Evolutionary conservation across 148 eudicot species (phyloP), one percentile per base, ranked within the genome.

Genomic region (Polygonum aviculare): DNA sequence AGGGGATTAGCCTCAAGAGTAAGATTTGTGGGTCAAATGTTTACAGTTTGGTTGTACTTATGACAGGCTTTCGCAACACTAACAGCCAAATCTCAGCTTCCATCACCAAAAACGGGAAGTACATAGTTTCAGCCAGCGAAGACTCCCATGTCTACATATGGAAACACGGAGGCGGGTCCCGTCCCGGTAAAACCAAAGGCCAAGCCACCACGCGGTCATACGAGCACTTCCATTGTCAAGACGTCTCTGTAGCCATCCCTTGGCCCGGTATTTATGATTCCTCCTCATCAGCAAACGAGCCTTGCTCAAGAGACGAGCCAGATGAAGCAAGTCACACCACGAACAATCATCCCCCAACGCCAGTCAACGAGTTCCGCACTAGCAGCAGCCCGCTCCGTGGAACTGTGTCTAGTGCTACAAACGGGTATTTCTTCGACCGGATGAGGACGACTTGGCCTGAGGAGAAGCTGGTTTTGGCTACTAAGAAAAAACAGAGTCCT

Each of bases 51-150:
- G 35, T 44, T 47, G 15, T 9, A 19, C 21, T 1, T 67, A 15
- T 67, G 74, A 72, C 82, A 93, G 98, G 98, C 51, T 91, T 93
- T 71, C 91, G 88, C 54, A 94, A 94, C 85, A 79, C 97, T 36
- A 90, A 84, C 83, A 94, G 98, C 86, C 98, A 91, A 83, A 94
- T 94, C n/a, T 87, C 97, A 15, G 94, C 97, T 9, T 87, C 94
- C 59, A 62, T 88, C 55, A 80, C 97, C 18, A 83, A 94, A 33
- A 87, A 91, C 26, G 94, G 98, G 16, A 94, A 87, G 78, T 86
- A 94, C 67, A 89, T 90, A 76, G 85, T 94, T 21, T 87, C 88
- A 69, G 98, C 98, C 38, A 94, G 98, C 72, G 97, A 94, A 82
- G 98, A 91, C 79, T 94, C 98, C 48, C 82, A 88, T 45, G 93